A percentile compares a stretch with the other conserved stretches of the same genome.
Evolutionary conservation across 495 filamentous ascomycete genomes (phyloP).

Genomic region (Acidomyces sp.): DNA sequence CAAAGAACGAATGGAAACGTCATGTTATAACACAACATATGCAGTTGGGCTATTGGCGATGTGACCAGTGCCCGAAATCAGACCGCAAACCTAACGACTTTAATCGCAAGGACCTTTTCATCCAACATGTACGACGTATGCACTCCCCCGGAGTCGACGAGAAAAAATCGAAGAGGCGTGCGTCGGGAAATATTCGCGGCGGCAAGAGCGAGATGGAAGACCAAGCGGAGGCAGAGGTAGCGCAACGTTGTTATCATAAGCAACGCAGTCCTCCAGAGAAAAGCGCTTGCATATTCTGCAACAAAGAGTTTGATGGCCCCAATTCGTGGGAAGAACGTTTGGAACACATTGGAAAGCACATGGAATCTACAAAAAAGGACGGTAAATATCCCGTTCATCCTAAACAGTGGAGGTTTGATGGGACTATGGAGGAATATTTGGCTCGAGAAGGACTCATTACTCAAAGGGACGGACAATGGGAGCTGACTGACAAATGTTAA

Average conservation of each 20-base stretch:
- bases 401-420: constrained; percentile 34
- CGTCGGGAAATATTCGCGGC: constrained; percentile 16
- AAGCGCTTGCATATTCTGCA: constrained; percentile 61
- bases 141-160: constrained; percentile 32
- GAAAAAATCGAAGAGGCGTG: constrained; percentile 34
- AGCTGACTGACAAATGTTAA: constrained; percentile 5
- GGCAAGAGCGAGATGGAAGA: constrained; percentile 32
- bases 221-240: constrained; percentile 34
- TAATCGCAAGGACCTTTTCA: constrained; percentile 89
- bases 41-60: constrained; percentile 65
- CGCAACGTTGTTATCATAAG: constrained; percentile 43
- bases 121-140: constrained; percentile 89
- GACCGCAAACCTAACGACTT: constrained; percentile 49
- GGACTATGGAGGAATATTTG: constrained; percentile 40
- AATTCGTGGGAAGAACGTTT: constrained; percentile 70
- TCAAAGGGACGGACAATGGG: constrained; percentile 6
- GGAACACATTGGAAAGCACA: constrained; percentile 81
- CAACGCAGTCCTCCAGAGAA: constrained; percentile 48
- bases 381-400: constrained; percentile 18
- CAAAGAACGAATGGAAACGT: constrained; percentile 95
- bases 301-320: constrained; percentile 42
- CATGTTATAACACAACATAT: constrained; percentile 77
- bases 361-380: constrained; percentile 41
- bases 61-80: constrained; percentile 53
- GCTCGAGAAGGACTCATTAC: constrained; percentile 36